Base-by-base conservation (phyloP, 352 stramenopile species). In the Achlya hypogyna region DNA sequence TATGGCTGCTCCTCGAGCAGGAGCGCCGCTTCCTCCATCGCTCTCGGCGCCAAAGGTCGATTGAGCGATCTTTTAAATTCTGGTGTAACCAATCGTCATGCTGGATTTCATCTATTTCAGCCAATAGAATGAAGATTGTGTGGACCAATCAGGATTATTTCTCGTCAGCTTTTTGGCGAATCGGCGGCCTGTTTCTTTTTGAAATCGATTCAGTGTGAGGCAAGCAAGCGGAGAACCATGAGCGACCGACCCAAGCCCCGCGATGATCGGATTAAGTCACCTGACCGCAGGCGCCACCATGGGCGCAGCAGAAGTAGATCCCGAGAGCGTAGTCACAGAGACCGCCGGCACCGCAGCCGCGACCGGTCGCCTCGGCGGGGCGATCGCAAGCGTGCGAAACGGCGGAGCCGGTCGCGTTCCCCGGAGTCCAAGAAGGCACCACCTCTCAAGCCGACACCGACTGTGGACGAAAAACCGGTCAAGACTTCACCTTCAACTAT, bases 1-100 rank as follows among this genome's bases (percentile, higher is more conserved):
- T 64, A 64, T n/a, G 25, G 56, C 29, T 53, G 56, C 29, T 53
- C 56, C n/a, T 53, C 56, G 9, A 64, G 38, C 31, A 45, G 49
- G 10, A n/a, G 25, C 31, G 25, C 49, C 10, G 25, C 49, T 56
- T 56, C 49, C 25, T 56, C 49, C 49, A 56, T 56, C 2, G 6
- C 6, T 3, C 38, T 10, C 38, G 38, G n/a, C n/a, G 12, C 38
- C 14, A 45, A 45, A 45, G 14, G 38, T 18, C 2, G 12, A 45
- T 9, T 45, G 38, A 3, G 38, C 2, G n/a, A 45, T n/a, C n/a
- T 18, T 9, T 10, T 45, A 18, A 18, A 10, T 45, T 18, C 38
- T n/a, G 12, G 12, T n/a, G n/a, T 45, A 9, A 45, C 2, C 14
- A 45, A 1, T 10, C 38, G 6, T 9, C 38, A 45, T 3, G 38